Conservation (phyloP, 1,139 yeast genomes). For the Nadsonia starkeyi-henricii region DNA sequence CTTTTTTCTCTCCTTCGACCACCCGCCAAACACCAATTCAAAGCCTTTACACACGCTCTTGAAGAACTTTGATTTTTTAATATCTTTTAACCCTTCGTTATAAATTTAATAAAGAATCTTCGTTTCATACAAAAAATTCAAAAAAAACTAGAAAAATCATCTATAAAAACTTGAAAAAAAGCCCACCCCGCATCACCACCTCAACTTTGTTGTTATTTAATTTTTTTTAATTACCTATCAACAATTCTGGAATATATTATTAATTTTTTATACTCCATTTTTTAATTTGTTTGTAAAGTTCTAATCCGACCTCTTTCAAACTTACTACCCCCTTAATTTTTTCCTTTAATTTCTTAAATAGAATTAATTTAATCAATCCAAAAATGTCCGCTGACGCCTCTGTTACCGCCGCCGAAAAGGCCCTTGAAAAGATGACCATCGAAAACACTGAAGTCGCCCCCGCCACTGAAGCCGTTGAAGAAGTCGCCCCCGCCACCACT, state of each 20-base stretch:
- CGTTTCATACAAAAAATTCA: conserved; percentile 1
- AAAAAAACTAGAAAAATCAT: conserved; percentile 4
- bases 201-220: no score
- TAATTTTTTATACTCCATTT: no score
- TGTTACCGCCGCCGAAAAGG: conserved; percentile 27
- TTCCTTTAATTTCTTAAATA: conserved; percentile 3
- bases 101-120: background rate
- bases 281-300: background rate
- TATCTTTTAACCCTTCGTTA: conserved; percentile 1
- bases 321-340: background rate
- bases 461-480: conserved; percentile 9
- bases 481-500: conserved; percentile 8
- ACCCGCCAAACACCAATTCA: background rate
- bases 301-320: background rate
- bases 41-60: conserved; percentile 3
- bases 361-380: conserved; percentile 1
- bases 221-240: no score
- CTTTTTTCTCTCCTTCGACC: background rate
- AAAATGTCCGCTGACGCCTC: conserved; percentile 26
- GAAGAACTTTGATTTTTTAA: conserved; percentile 4
- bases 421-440: conserved; percentile 25
- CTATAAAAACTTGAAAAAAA: conserved; percentile 3
- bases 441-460: conserved; percentile 16
- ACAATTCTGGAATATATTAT: no score
- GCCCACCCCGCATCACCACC: background rate